phyloP scores from a whole-genome alignment of 139 green algal genomes.

The Closterium sp. region DNA sequence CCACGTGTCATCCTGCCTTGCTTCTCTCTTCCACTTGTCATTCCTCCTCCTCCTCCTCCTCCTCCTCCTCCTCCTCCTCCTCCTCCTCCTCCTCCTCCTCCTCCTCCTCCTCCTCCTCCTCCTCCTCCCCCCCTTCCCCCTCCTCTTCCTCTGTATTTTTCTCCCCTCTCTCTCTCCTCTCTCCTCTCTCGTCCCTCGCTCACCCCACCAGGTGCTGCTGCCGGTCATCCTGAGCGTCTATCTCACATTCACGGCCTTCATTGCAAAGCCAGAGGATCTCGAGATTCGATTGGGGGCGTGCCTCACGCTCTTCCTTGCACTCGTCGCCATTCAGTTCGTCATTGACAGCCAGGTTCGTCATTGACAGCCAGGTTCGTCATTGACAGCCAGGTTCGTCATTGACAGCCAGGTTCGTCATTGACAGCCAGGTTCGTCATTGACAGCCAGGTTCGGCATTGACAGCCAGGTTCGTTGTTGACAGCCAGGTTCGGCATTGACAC shows the following conservation, averaged over 20 bases:
- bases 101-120: too few species aligned
- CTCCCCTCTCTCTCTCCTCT: too few species aligned
- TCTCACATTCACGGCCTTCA: not conserved
- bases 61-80: too few species aligned
- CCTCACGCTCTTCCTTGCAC: conserved; percentile 7
- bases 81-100: too few species aligned
- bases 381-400: too few species aligned
- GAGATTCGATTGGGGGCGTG: not conserved
- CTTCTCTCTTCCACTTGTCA: too few species aligned
- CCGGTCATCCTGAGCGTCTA: not conserved
- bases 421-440: not conserved
- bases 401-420: not conserved
- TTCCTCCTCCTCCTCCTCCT: too few species aligned
- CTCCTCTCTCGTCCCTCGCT: not conserved
- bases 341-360: conserved; percentile 2
- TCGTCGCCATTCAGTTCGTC: conserved; percentile 35
- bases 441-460: not conserved
- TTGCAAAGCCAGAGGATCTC: not conserved
- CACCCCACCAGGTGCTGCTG: not conserved
- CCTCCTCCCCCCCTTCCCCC: too few species aligned
- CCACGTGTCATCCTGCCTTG: too few species aligned
- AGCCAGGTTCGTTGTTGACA: not conserved
- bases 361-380: too few species aligned
- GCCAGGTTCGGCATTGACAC: not conserved
- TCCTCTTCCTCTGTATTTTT: not conserved